Evolutionary conservation across 768 basidiomycete species (phyloP), one percentile per base, ranked within the genome.

Genomic region (Boletus rex-veris): DNA sequence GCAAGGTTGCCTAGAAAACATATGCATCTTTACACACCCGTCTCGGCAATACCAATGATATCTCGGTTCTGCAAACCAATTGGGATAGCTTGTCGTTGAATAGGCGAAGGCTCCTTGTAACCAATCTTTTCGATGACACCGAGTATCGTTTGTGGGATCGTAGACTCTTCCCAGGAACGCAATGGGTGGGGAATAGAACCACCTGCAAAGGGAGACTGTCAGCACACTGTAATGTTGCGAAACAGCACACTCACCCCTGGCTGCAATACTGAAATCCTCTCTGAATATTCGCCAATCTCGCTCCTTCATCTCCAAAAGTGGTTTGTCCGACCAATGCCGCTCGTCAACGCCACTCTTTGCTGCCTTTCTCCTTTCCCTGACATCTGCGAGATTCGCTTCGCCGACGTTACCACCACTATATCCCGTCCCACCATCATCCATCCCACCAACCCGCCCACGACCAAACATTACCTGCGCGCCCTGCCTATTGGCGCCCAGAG

Each of bases 271-370:
- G 75, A 96, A 99, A 72, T 99, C 97, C 72, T 98, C 97, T 57
- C 95, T 77, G 76, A 99, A 98, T 68, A 99, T 99, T 63, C 97
- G 84, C 97, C 97, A 99, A 69, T 99, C 97, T 45, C 97, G 80
- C 64, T 98, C 97, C 67, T 89, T 92, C 69, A 99, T 98, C 73
- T 98, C 94, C 4, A 78, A 69, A 39, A 98, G 75, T 2, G 86
- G 82, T 71, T 99, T 99, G 15, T 98, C 95, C 0, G 92, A 88
- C 97, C 97, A 99, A 75, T 99, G 97, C 54, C 95, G 79, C 69
- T 98, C 97, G 68, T 98, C 96, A 50, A 90, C 76, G 5, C 90
- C 90, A 44, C 80, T 75, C 73, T 90, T 90, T 54, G 83, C 82
- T 11, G 92, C 91, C 67, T 82, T 84, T 54, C 91, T 76, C 54